Evolutionary conservation across 1,284 basidiomycete genomes (phyloP).

Genomic region (Pholiota adiposa): DNA sequence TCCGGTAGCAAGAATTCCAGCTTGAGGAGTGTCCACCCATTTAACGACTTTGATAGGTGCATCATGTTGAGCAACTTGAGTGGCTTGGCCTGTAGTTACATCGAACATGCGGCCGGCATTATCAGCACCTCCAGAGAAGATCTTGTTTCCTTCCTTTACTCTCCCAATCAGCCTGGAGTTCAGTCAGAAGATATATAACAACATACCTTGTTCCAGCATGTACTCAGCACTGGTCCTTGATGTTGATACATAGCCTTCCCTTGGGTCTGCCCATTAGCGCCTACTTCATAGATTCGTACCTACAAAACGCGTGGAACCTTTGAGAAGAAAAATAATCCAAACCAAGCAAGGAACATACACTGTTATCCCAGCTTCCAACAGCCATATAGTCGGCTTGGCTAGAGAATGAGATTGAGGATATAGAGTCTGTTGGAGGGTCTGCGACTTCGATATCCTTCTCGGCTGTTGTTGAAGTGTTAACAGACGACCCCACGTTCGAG

Average conservation of each 20-base stretch:
- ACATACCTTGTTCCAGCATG: slow-evolving; percentile 80
- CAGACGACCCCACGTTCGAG: slow-evolving; percentile 21
- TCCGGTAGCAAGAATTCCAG: slow-evolving; percentile 80
- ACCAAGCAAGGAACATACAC: slow-evolving; percentile 46
- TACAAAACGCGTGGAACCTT: slow-evolving; percentile 23
- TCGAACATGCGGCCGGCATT: slow-evolving; percentile 86
- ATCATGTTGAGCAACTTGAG: slow-evolving; percentile 84
- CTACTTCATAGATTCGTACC: slow-evolving; percentile 70
- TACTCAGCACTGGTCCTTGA: slow-evolving; percentile 80
- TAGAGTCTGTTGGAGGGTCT: slow-evolving; percentile 75
- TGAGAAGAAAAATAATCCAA: not conserved
- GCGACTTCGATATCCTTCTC: slow-evolving; percentile 78
- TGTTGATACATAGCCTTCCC: slow-evolving; percentile 87
- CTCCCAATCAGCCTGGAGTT: slow-evolving; percentile 1
- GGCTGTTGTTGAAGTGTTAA: slow-evolving; percentile 32
- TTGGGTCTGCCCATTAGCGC: slow-evolving; percentile 60
- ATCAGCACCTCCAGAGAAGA: slow-evolving; percentile 88
- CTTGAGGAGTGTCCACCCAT: slow-evolving; percentile 74
- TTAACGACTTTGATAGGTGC: slow-evolving; percentile 79
- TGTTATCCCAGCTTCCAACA: slow-evolving; percentile 81
- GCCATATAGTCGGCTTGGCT: slow-evolving; percentile 71
- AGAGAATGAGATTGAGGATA: slow-evolving; percentile 73
- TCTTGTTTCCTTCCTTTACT: slow-evolving; percentile 76
- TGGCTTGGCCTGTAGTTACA: slow-evolving; percentile 70
- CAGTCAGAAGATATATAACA: not conserved